Conservation (phyloP, 805 yeast species). For the Candida lessepsii region DNA sequence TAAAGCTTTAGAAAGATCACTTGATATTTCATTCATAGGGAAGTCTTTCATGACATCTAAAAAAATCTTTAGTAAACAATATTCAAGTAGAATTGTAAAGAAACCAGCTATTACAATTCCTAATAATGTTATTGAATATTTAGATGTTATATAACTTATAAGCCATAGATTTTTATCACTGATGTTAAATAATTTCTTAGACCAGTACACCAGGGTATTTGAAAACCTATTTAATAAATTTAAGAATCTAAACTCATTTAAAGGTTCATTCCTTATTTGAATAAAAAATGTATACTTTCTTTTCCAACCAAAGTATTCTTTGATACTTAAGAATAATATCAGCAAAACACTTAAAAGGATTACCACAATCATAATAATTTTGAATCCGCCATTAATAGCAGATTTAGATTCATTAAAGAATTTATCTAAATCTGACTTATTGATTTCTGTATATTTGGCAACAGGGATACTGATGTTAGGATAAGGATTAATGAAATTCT, state of each 20-base stretch:
- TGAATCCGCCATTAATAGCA: conserved; percentile 33
- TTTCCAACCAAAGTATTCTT: conserved; percentile 50
- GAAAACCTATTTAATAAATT: conserved; percentile 16
- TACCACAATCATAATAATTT: conserved; percentile 35
- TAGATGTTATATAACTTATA: conserved; percentile 50
- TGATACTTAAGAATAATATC: conserved; percentile 42
- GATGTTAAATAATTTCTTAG: conserved; percentile 12
- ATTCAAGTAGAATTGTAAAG: conserved; percentile 53
- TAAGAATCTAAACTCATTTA: conserved; percentile 13
- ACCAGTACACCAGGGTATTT: conserved; percentile 14
- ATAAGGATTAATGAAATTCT: not conserved
- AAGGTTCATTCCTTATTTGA: conserved; percentile 10
- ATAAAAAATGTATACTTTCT: conserved; percentile 34
- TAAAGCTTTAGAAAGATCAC: conserved; percentile 1
- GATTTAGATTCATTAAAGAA: conserved; percentile 32
- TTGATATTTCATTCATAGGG: conserved; percentile 7
- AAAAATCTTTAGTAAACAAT: conserved; percentile 38
- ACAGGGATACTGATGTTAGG: conserved; percentile 5
- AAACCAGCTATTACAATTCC: conserved; percentile 59
- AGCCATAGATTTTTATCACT: conserved; percentile 37
- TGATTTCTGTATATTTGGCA: not conserved
- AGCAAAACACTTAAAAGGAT: conserved; percentile 35
- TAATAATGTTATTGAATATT: conserved; percentile 49
- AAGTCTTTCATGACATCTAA: conserved; percentile 14
- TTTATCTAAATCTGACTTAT: conserved; percentile 27